Evolutionary conservation across 1,284 basidiomycete species (phyloP), one percentile per base, ranked within the genome.

Genomic region (Sporisorium graminicola): DNA sequence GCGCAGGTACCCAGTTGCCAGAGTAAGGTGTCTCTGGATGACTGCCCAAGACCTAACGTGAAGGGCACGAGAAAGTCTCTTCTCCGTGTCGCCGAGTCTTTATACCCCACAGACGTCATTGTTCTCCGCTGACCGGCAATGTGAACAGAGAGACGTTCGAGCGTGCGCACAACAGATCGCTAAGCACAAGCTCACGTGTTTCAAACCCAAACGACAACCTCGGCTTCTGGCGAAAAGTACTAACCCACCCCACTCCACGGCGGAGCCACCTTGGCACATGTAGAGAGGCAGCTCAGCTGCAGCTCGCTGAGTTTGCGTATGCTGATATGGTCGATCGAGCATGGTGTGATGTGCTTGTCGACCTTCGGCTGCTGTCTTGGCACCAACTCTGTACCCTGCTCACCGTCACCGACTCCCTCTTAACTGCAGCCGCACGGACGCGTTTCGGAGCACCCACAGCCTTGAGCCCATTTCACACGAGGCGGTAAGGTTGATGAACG

Each of bases 281-380:
- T n/a, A n/a, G n/a, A n/a, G n/a, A n/a, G n/a, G n/a, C n/a, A n/a
- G n/a, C n/a, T n/a, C n/a, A n/a, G n/a, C n/a, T n/a, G n/a, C n/a
- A n/a, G n/a, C n/a, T n/a, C n/a, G n/a, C n/a, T n/a, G n/a, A n/a
- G n/a, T n/a, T n/a, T n/a, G n/a, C n/a, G n/a, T n/a, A n/a, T n/a
- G n/a, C n/a, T n/a, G n/a, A n/a, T 13, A 31, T 20, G n/a, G 5
- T 31, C 3, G 9, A 20, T 31, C 29, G 18, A 31, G 9, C 9
- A 33, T 18, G 27, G 29, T 27, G n/a, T 7, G 18, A 33, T 20
- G 8, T 24, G 49, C 18, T 14, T 50, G 31, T 50, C 49, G 49
- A 50, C 29, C n/a, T 13, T 50, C 49, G 49, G 29, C 18, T 50
- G 29, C 18, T 50, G 49, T 6, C 49, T 50, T 16, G 27, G 49